These are phyloP conservation scores for Bromus sterilis DNA, from an alignment of 176 grass and related monocot genomes.

Conservation along the genomic window DNA sequence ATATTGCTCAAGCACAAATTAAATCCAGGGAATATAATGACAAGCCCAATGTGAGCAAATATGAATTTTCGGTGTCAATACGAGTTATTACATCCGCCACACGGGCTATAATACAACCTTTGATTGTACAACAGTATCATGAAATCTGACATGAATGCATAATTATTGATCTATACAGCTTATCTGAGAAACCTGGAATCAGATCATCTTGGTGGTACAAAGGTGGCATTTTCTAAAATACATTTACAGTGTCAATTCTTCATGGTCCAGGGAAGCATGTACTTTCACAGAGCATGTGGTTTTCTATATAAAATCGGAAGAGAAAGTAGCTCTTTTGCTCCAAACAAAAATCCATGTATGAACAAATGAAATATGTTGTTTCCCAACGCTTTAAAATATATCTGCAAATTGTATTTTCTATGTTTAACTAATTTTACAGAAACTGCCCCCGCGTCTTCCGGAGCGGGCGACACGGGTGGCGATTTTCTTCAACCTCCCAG, in stretches of 20 bases:
- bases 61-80: conserved; percentile 8
- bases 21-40: no score
- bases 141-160: not conserved
- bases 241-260: conserved; percentile 32
- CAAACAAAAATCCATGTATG: not conserved
- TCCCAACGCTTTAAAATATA: no score
- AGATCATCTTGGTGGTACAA: conserved; percentile 28
- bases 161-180: conserved; percentile 19
- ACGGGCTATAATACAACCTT: conserved; percentile 15
- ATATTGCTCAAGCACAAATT: not conserved
- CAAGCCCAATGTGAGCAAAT: not conserved
- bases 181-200: conserved; percentile 2
- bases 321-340: conserved; percentile 13
- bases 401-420: no score
- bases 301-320: no score
- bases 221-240: conserved; percentile 10
- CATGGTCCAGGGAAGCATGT: conserved; percentile 4
- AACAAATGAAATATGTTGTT: no score
- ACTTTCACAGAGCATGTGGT: conserved; percentile 7
- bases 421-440: no score
- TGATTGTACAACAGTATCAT: conserved; percentile 30
- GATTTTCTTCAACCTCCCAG: no score
- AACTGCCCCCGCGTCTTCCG: no score
- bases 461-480: no score
- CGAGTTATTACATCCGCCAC: conserved; percentile 16